Percentiles rank a stretch among this genome's conserved stretches.
phyloP scores from a whole-genome alignment of 2,329 filamentous ascomycete genomes.

The Colletotrichum falcatum region DNA sequence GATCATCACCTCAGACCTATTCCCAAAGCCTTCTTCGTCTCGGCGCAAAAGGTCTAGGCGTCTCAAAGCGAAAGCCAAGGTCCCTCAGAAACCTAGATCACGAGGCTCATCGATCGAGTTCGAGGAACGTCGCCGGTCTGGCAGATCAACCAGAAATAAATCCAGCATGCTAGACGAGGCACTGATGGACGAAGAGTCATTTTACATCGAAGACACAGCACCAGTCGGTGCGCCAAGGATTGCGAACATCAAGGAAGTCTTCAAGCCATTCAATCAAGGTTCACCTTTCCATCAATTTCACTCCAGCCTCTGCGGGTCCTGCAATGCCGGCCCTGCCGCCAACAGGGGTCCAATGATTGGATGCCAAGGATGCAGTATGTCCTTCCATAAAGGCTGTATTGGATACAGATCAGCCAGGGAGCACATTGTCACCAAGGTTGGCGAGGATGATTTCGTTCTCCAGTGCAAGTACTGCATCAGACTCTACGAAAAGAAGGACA shows the following conservation, averaged over 20 bases:
- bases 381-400: conserved; percentile 87
- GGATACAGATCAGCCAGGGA: conserved; percentile 79
- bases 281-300: conserved; percentile 79
- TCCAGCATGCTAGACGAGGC: conserved; percentile 63
- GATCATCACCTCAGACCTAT: conserved; percentile 54
- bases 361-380: conserved; percentile 90
- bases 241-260: conserved; percentile 78
- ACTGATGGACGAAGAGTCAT: conserved; percentile 69
- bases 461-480: conserved; percentile 91
- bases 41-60: conserved; percentile 42
- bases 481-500: conserved; percentile 74
- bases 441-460: conserved; percentile 80
- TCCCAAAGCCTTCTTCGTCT: conserved; percentile 28
- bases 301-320: conserved; percentile 78
- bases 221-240: conserved; percentile 62
- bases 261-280: conserved; percentile 70
- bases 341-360: conserved; percentile 79
- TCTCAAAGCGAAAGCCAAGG: conserved; percentile 37
- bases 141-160: conserved; percentile 58
- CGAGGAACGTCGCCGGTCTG: conserved; percentile 61
- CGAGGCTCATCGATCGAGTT: conserved; percentile 64
- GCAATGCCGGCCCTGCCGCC: conserved; percentile 64
- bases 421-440: conserved; percentile 91
- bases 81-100: conserved; percentile 43
- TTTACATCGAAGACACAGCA: conserved; percentile 62